These are phyloP conservation scores for Athelia psychrophila DNA, from an alignment of 1,284 basidiomycete species.

Conservation along the genomic window DNA sequence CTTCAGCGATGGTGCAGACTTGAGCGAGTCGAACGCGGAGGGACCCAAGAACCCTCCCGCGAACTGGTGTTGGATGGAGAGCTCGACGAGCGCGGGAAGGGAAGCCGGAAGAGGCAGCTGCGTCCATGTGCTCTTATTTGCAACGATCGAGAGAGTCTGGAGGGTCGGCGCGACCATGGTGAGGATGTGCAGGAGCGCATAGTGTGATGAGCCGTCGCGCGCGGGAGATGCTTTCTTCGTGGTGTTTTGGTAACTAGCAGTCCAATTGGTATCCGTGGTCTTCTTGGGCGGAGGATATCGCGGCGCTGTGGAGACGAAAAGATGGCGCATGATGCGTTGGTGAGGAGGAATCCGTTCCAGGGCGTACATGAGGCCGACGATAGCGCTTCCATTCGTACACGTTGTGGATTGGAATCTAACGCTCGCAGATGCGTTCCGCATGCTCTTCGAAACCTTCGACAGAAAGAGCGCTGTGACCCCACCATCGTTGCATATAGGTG, in stretches of 20 bases:
- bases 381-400: background rate
- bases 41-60: background rate
- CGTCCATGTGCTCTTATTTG: background rate
- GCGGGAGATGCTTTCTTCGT: background rate
- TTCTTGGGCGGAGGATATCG: background rate
- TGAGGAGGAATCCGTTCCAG: background rate
- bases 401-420: background rate
- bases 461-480: background rate
- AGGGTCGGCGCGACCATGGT: background rate
- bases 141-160: background rate
- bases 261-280: too few relatives aligned
- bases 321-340: background rate
- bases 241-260: background rate
- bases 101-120: background rate
- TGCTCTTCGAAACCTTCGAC: background rate
- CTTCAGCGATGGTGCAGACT: background rate
- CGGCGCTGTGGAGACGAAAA: background rate
- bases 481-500: background rate
- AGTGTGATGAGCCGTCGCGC: background rate
- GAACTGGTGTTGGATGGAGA: background rate
- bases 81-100: background rate
- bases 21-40: background rate
- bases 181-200: background rate
- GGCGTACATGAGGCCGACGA: background rate
- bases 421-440: background rate